Base-by-base conservation (phyloP, 306 rosid genomes). In the Gynostemma pentaphyllum region DNA sequence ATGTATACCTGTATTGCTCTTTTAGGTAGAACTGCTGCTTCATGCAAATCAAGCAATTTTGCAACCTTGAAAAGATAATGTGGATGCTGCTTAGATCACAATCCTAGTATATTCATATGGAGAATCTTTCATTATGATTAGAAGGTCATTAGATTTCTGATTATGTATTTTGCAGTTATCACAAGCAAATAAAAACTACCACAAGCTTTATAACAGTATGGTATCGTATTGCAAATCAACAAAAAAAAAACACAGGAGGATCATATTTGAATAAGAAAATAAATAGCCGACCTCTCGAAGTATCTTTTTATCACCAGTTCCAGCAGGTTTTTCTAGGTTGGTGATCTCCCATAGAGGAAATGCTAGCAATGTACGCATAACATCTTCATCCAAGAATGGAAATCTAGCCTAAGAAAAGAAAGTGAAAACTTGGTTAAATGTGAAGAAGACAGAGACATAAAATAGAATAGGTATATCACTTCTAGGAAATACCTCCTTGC, bases 371-470 rank as follows among this genome's bases (percentile, higher is more conserved):
- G 70, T 70, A 68, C 72, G 75, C 64, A 88, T 82, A 57, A 88
- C 95, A 75, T 92, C 95, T 77, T 92, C 98, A 76, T 92, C 98
- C 88, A 92, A 75, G 78, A 88, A 92, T 2, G 98, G 98, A 78
- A 92, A 92, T 66, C 96, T 84, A 56, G 96, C 96, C 98, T 92
- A 36, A 36, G 7, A 42, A 69, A 37, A 27, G 46, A 44, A 22
- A 44, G 40, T 42, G 62, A 2, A 29, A 46, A 30, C 15, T 24
- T 48, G 44, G 55, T 37, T 46, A 29, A 39, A 49, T 46, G 37
- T 13, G 70, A 34, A 69, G n/a, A 42, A 62, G 45, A 37, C 14
- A 67, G 24, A 42, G 71, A 26, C 24, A 26, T 27, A 26, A 5
- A 28, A 26, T 26, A 64, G 52, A 15, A 19, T 53, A 39, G 57